A percentile compares a stretch with the other conserved stretches of the same genome.
Conservation (phyloP, 2,329 filamentous ascomycete genomes). For the Pyricularia pennisetigena region DNA sequence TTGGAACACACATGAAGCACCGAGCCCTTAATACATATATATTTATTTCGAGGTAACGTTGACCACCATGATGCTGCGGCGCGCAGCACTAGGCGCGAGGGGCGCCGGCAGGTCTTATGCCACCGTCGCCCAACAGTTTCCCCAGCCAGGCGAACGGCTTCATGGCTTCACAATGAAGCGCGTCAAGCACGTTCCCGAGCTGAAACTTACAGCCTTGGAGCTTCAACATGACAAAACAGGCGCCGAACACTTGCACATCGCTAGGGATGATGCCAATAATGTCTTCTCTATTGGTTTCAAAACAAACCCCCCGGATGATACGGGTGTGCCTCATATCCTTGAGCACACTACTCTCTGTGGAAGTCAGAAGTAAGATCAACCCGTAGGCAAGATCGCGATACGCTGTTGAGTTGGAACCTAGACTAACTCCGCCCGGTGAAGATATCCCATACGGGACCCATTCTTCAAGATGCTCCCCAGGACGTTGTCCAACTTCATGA, state of each 20-base stretch:
- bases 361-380: constrained; percentile 64
- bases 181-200: constrained; percentile 85
- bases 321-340: constrained; percentile 90
- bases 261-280: constrained; percentile 95
- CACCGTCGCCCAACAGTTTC: constrained; percentile 59
- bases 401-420: neutral
- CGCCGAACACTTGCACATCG: constrained; percentile 92
- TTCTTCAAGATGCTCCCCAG: constrained; percentile 99
- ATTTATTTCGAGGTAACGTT: neutral
- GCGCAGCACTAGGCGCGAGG: constrained; percentile 16
- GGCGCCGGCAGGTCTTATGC: constrained; percentile 55
- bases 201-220: constrained; percentile 84
- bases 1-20: neutral
- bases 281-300: constrained; percentile 99
- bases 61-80: constrained; percentile 1
- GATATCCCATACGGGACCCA: constrained; percentile 93
- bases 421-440: constrained; percentile 21
- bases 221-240: constrained; percentile 92
- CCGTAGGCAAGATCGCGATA: neutral
- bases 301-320: constrained; percentile 95
- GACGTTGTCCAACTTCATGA: constrained; percentile 99
- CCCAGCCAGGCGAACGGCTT: constrained; percentile 72
- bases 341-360: constrained; percentile 97
- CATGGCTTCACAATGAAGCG: constrained; percentile 89
- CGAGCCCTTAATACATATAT: neutral